Evolutionary conservation across 1,139 yeast species (phyloP), one percentile per base, ranked within the genome.

Genomic region (Hemisphaericaspora xylofermentans): DNA sequence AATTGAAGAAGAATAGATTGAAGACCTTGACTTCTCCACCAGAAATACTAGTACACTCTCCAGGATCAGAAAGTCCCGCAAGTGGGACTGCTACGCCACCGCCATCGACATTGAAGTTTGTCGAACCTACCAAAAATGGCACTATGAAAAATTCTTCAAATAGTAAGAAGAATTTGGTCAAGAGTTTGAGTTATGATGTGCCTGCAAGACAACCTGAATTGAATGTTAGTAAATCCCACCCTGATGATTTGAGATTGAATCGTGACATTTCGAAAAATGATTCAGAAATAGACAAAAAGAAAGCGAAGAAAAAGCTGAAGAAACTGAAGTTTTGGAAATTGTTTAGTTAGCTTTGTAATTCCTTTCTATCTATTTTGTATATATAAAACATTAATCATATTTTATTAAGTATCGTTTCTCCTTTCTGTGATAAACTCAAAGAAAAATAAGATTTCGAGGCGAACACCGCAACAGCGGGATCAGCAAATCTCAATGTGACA

Each of bases 191-290:
- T 36, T 41, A 46, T 34, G 48, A 45, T 33, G 42, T 34, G n/a
- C 40, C 40, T 31, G 16, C 22, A 7, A 15, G 36, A n/a, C 60
- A 69, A 15, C 74, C 71, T 2, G 53, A 37, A 13, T 46, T 64
- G 32, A 70, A 64, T 48, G 73, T 76, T 1, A 50, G 58, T 25
- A 66, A 65, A 43, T 68, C 75, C 6, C 76, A 69, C 44, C 76
- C 76, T 1, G 48, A 40, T 25, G 71, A 65, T 41, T 53, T 68
- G 26, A 59, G 32, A 28, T 40, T 36, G 29, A 36, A 16, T 53
- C 67, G 24, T 58, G 22, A 33, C 36, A 22, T 16, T 19, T 24
- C 14, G 22, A 21, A 21, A 10, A 30, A 16, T 19, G 32, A 24
- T 6, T 3, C 19, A n/a, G 8, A 15, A 24, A 19, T 17, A 19